These are phyloP conservation scores for Aegilops speltoides DNA, from an alignment of 176 grass and related monocot genomes.

Conservation along the genomic window DNA sequence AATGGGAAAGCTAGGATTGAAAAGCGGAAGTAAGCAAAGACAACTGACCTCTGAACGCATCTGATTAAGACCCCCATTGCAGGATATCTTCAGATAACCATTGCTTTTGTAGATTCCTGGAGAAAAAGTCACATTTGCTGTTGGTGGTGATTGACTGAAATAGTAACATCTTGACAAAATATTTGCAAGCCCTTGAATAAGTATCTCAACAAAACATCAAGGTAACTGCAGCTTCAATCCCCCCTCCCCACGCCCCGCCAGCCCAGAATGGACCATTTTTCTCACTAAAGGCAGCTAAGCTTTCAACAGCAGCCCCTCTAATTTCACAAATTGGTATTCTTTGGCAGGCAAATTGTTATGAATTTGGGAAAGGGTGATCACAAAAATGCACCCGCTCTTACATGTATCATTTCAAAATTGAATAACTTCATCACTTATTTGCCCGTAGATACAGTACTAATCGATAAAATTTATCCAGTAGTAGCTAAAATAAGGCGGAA, in stretches of 20 bases:
- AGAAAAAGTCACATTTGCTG: conserved; percentile 6
- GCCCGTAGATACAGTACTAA: not conserved
- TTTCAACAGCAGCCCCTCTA: not conserved
- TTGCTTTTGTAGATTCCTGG: conserved; percentile 87
- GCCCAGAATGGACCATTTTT: not conserved
- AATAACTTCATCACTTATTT: not conserved
- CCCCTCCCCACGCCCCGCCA: too few species aligned
- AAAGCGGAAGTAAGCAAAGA: conserved; percentile 4
- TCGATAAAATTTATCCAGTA: not conserved
- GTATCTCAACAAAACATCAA: conserved; percentile 5
- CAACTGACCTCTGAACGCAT: conserved; percentile 84
- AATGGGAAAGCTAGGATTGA: not conserved
- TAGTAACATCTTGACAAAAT: not conserved
- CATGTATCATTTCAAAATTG: not conserved
- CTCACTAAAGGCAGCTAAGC: not conserved
- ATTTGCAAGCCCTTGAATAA: not conserved
- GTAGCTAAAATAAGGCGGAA: not conserved
- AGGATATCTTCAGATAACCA: conserved; percentile 88
- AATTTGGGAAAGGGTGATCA: not conserved
- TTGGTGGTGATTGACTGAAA: not conserved
- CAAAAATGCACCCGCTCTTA: not conserved
- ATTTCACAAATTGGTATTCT: not conserved
- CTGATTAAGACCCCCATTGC: conserved; percentile 97
- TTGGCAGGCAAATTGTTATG: not conserved
- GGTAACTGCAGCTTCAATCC: not conserved